Evolutionary conservation across 2,329 filamentous ascomycete species (phyloP).

Genomic region (Chaetothyriales sp.): DNA sequence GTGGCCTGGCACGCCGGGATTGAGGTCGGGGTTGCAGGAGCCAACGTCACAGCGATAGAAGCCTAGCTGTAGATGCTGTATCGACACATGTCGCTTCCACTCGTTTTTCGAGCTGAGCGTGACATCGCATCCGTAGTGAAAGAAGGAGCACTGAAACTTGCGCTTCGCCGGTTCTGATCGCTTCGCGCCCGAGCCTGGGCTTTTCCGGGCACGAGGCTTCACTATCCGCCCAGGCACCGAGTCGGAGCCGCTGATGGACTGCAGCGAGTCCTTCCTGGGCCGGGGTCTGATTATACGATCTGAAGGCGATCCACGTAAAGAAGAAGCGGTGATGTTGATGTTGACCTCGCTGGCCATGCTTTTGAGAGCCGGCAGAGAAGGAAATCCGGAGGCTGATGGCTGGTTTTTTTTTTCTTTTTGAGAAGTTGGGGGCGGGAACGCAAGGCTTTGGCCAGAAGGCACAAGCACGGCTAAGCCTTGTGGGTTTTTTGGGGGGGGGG

Average conservation of each 20-base stretch:
- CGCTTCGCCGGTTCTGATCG: constrained; percentile 17
- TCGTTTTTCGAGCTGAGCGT: constrained; percentile 76
- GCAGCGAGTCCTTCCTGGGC: constrained; percentile 16
- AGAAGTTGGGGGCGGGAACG: neutral
- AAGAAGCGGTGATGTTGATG: constrained; percentile 12
- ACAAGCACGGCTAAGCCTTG: neutral
- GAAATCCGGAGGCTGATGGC: too few relatives aligned
- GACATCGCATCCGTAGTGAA: constrained; percentile 57
- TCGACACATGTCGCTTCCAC: constrained; percentile 79
- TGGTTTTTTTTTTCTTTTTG: neutral
- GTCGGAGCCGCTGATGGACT: constrained; percentile 13
- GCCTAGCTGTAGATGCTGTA: constrained; percentile 60
- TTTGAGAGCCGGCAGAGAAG: neutral
- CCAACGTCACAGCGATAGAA: constrained; percentile 66
- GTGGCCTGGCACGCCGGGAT: constrained; percentile 12
- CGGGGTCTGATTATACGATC: constrained; percentile 16
- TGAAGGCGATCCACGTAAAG: constrained; percentile 13
- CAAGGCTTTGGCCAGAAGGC: neutral
- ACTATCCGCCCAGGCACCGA: constrained; percentile 15
- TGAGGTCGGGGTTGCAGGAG: constrained; percentile 29
- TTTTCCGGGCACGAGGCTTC: constrained; percentile 18
- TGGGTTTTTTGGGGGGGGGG: neutral
- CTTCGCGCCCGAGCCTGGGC: constrained; percentile 17
- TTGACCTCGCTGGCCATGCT: constrained; percentile 11
- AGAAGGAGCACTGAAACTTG: constrained; percentile 64